phyloP scores from a whole-genome alignment of 352 stramenopile genomes.

The Globisporangium rhizosaccharum region DNA sequence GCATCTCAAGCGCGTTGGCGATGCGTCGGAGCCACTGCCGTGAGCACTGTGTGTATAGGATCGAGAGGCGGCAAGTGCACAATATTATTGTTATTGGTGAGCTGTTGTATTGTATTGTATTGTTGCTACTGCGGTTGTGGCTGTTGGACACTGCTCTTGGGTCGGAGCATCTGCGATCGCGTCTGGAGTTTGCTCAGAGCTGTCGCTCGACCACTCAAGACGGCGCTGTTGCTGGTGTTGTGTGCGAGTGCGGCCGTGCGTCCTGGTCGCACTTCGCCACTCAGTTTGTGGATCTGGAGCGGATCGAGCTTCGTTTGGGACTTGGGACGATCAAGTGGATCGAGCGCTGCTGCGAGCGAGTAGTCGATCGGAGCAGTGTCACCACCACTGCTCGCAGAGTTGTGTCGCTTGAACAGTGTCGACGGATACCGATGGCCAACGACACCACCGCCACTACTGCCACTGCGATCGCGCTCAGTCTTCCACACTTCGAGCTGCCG shows the following conservation, averaged over 20 bases:
- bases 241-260: slow-evolving; percentile 7
- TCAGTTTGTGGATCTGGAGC: slow-evolving; percentile 41
- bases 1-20: slow-evolving; percentile 90
- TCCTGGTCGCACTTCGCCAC: slow-evolving; percentile 14
- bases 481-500: slow-evolving; percentile 35
- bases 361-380: neutral
- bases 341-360: neutral
- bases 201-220: slow-evolving; percentile 6
- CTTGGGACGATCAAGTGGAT: slow-evolving; percentile 31
- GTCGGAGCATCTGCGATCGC: slow-evolving; percentile 49
- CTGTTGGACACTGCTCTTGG: slow-evolving; percentile 28
- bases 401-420: slow-evolving; percentile 20
- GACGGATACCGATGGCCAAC: slow-evolving; percentile 24
- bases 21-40: slow-evolving; percentile 84
- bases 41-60: neutral
- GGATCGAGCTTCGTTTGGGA: slow-evolving; percentile 62
- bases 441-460: slow-evolving; percentile 6
- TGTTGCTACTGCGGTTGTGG: slow-evolving; percentile 1
- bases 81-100: slow-evolving; percentile 2
- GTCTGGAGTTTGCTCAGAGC: slow-evolving; percentile 44
- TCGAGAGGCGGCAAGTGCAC: neutral
- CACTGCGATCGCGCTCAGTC: slow-evolving; percentile 21
- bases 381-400: slow-evolving; percentile 7
- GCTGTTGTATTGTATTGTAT: neutral
- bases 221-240: slow-evolving; percentile 15